Conservation (phyloP, 1,284 basidiomycete genomes). For the Inonotus obliquus region DNA sequence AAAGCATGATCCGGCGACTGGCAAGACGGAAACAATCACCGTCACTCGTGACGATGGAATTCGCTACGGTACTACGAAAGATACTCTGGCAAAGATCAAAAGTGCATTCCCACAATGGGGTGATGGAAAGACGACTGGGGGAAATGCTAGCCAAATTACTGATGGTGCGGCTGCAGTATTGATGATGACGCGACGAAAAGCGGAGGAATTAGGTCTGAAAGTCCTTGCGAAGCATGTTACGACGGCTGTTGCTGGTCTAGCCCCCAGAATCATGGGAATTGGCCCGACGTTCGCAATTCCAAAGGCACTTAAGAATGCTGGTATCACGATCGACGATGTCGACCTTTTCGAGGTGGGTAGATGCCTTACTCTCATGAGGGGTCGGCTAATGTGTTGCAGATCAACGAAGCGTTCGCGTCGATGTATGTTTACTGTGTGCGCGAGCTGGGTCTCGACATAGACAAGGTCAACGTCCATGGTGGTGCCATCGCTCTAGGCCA, state of each 20-base stretch:
- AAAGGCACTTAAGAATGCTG: conserved; percentile 57
- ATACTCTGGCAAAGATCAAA: conserved; percentile 62
- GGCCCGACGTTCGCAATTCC: conserved; percentile 74
- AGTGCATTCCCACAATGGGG: conserved; percentile 89
- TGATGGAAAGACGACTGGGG: conserved; percentile 75
- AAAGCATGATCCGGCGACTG: conserved; percentile 50
- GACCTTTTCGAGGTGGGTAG: conserved; percentile 70
- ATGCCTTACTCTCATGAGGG: neutral
- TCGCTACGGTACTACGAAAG: conserved; percentile 71
- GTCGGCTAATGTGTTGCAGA: conserved; percentile 35
- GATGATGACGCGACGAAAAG: conserved; percentile 83
- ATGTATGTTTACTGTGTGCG: conserved; percentile 82
- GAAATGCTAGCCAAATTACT: conserved; percentile 85
- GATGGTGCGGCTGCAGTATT: conserved; percentile 86
- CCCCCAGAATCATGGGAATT: conserved; percentile 83
- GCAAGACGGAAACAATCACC: conserved; percentile 49
- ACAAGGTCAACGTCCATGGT: conserved; percentile 85
- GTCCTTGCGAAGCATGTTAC: conserved; percentile 78
- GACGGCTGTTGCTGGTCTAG: conserved; percentile 67
- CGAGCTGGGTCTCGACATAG: conserved; percentile 62
- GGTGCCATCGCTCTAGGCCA: conserved; percentile 88
- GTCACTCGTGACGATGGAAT: conserved; percentile 82
- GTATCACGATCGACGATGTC: conserved; percentile 66
- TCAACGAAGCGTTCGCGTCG: conserved; percentile 92
- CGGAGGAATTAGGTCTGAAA: conserved; percentile 70